A percentile compares a stretch with the other conserved stretches of the same genome.
phyloP scores from a whole-genome alignment of 2,329 filamentous ascomycete species.

The Aspergillus amoenus region DNA sequence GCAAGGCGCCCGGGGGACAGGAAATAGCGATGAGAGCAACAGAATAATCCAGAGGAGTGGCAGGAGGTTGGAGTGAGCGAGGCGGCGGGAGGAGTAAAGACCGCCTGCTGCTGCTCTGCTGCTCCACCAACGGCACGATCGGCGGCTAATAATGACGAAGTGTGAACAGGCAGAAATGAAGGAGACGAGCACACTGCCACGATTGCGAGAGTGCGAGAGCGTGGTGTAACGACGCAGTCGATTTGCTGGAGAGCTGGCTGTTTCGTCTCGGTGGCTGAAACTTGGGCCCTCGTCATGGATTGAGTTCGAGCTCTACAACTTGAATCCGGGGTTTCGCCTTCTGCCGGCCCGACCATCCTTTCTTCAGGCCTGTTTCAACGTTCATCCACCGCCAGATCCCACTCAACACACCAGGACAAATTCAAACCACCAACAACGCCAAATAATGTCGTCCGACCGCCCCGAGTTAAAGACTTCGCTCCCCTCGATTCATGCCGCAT shows the following conservation, averaged over 20 bases:
- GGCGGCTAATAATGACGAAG: constrained; percentile 28
- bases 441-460: constrained; percentile 37
- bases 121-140: constrained; percentile 36
- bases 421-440: not conserved
- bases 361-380: not conserved
- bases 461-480: constrained; percentile 63
- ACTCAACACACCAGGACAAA: not conserved
- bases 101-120: constrained; percentile 20
- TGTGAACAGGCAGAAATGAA: constrained; percentile 19
- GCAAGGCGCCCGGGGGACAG: constrained; percentile 16
- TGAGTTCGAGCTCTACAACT: constrained; percentile 3
- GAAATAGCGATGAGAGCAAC: constrained; percentile 1
- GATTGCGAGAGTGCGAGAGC: not conserved
- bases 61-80: constrained; percentile 8
- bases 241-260: not conserved
- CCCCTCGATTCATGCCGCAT: constrained; percentile 39
- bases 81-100: constrained; percentile 15
- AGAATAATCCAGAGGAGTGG: constrained; percentile 3
- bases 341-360: constrained; percentile 10
- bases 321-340: constrained; percentile 18
- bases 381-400: constrained; percentile 5
- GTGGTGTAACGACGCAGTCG: not conserved
- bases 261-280: not conserved
- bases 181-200: constrained; percentile 18
- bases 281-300: constrained; percentile 1